Conservation (phyloP, 2,329 filamentous ascomycete genomes). For the Rhytidhysteron rufulum region DNA sequence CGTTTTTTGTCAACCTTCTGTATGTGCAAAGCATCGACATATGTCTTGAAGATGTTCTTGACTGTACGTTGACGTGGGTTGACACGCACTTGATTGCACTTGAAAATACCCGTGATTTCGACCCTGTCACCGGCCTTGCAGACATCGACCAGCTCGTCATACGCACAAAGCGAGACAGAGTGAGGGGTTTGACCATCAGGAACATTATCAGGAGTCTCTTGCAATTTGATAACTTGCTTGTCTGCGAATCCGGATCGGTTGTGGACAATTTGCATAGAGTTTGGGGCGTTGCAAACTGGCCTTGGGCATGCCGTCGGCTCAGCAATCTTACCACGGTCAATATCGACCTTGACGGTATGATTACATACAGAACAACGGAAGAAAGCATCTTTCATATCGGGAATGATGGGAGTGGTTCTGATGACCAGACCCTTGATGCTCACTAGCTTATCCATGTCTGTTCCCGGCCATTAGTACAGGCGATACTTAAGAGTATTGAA, state of each 20-base stretch:
- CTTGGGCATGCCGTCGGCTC: conserved; percentile 90
- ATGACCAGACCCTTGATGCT: conserved; percentile 96
- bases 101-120: conserved; percentile 94
- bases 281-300: conserved; percentile 73
- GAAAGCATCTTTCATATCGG: conserved; percentile 97
- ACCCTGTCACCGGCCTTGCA: conserved; percentile 97
- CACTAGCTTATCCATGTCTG: conserved; percentile 93
- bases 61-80: conserved; percentile 90
- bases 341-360: conserved; percentile 82
- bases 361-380: conserved; percentile 94
- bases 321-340: conserved; percentile 93
- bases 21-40: conserved; percentile 90
- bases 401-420: conserved; percentile 90
- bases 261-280: conserved; percentile 98
- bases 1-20: conserved; percentile 96
- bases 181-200: conserved; percentile 96
- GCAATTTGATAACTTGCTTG: conserved; percentile 97
- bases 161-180: conserved; percentile 91
- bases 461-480: background rate
- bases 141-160: conserved; percentile 94
- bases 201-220: conserved; percentile 93
- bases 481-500: background rate
- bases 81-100: conserved; percentile 86
- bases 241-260: conserved; percentile 93
- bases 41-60: conserved; percentile 97